Conservation (phyloP, 139 green algal species). For the Coelastrella sp. region DNA sequence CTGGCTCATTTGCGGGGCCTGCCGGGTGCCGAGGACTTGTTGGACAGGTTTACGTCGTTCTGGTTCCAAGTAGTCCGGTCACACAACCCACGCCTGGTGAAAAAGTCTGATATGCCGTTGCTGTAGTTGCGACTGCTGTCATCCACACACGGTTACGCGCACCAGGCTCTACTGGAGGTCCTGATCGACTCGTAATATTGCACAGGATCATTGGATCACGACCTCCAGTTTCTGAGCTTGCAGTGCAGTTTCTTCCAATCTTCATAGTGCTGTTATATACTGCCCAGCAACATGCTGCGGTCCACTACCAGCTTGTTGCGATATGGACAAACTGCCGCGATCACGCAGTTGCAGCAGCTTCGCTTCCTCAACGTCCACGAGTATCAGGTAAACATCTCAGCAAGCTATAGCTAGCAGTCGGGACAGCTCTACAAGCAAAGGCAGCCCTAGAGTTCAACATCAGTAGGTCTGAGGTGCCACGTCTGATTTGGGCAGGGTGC, state of each 20-base stretch:
- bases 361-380: slow-evolving; percentile 96
- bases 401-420: too few species aligned
- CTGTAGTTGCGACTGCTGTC: too few species aligned
- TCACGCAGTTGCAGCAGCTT: slow-evolving; percentile 57
- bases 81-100: too few species aligned
- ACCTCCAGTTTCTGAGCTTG: too few species aligned
- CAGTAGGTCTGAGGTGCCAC: not conserved
- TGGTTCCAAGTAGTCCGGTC: too few species aligned
- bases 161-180: not conserved
- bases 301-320: slow-evolving; percentile 15
- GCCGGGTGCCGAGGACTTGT: too few species aligned
- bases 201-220: not conserved
- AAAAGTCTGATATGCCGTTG: too few species aligned
- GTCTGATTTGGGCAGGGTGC: too few species aligned
- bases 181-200: slow-evolving; percentile 12
- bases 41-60: too few species aligned
- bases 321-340: slow-evolving; percentile 33
- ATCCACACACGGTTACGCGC: not conserved
- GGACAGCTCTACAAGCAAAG: not conserved
- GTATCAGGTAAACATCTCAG: slow-evolving; percentile 89
- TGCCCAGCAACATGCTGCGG: slow-evolving; percentile 17
- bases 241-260: too few species aligned
- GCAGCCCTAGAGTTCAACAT: not conserved
- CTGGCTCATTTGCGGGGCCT: too few species aligned
- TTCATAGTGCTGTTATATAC: too few species aligned